Percentiles rank a stretch among this genome's conserved stretches.
phyloP scores from a whole-genome alignment of 805 yeast species.

The Priceomyces carsonii region DNA sequence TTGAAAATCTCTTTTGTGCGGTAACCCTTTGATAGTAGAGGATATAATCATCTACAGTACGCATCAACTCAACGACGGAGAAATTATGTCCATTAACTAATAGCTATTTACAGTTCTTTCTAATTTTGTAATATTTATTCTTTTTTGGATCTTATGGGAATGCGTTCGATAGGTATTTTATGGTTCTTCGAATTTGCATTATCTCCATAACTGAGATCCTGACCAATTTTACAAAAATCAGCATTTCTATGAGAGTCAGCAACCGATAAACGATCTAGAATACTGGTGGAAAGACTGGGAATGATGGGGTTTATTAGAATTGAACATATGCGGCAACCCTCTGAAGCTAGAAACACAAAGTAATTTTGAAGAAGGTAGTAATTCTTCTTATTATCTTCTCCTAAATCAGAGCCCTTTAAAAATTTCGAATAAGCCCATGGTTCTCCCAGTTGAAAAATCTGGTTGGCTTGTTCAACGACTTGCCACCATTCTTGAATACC shows the following conservation, averaged over 20 bases:
- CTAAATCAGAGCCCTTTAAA: constrained; percentile 17
- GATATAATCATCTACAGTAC: too few species aligned
- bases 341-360: constrained; percentile 66
- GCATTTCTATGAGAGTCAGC: constrained; percentile 37
- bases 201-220: constrained; percentile 62
- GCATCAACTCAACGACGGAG: too few species aligned
- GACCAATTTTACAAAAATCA: constrained; percentile 51
- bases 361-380: constrained; percentile 37
- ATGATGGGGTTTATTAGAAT: constrained; percentile 72
- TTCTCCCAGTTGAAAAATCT: constrained; percentile 62
- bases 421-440: constrained; percentile 67
- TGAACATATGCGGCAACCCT: constrained; percentile 64
- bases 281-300: constrained; percentile 57
- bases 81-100: too few species aligned
- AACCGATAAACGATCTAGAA: constrained; percentile 69
- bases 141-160: constrained; percentile 18
- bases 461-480: constrained; percentile 59
- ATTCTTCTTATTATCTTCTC: constrained; percentile 15
- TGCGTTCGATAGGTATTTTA: constrained; percentile 47
- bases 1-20: too few species aligned
- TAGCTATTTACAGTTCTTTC: too few species aligned
- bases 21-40: too few species aligned
- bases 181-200: constrained; percentile 51
- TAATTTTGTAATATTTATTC: too few species aligned
- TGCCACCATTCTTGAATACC: constrained; percentile 63